Evolutionary conservation across 257 asterid genomes (phyloP).

Genomic region (Ajuga chamaepitys): DNA sequence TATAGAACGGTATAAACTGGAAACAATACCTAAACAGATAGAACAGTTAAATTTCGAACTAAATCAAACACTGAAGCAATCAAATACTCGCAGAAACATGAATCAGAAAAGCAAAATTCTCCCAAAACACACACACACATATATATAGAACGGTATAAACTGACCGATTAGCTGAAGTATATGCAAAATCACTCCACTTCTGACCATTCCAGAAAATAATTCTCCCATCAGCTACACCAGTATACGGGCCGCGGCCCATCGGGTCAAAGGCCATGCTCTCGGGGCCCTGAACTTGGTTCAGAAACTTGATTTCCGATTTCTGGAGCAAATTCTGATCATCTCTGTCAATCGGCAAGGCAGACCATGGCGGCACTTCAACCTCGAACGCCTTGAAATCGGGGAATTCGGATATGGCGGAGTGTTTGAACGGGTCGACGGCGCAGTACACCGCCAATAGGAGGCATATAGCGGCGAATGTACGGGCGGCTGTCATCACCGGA

Average conservation of each 20-base stretch:
- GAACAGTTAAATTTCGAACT: background rate
- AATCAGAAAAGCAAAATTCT: background rate
- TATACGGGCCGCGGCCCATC: slow-evolving; percentile 83
- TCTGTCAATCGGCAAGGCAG: slow-evolving; percentile 48
- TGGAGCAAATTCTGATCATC: slow-evolving; percentile 61
- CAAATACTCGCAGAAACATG: background rate
- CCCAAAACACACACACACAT: background rate
- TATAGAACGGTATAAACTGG: no score
- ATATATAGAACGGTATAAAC: no score
- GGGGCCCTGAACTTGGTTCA: slow-evolving; percentile 79
- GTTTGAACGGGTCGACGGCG: slow-evolving; percentile 77
- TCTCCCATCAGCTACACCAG: slow-evolving; percentile 93
- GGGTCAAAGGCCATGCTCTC: slow-evolving; percentile 87
- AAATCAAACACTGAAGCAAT: no score
- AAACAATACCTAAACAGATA: background rate
- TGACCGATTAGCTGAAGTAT: slow-evolving; percentile 87
- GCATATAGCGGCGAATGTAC: slow-evolving; percentile 36
- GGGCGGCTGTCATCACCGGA: slow-evolving; percentile 32
- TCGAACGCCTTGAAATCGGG: slow-evolving; percentile 56
- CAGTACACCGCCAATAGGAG: slow-evolving; percentile 69
- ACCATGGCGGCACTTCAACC: slow-evolving; percentile 72
- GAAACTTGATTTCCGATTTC: slow-evolving; percentile 74
- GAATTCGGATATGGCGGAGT: slow-evolving; percentile 56
- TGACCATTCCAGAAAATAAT: slow-evolving; percentile 78
- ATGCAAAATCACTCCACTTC: slow-evolving; percentile 73